Evolutionary conservation across 108 stramenopile species (phyloP), one percentile per base, ranked within the genome.

Genomic region (Pseudonitzschia pungens): DNA sequence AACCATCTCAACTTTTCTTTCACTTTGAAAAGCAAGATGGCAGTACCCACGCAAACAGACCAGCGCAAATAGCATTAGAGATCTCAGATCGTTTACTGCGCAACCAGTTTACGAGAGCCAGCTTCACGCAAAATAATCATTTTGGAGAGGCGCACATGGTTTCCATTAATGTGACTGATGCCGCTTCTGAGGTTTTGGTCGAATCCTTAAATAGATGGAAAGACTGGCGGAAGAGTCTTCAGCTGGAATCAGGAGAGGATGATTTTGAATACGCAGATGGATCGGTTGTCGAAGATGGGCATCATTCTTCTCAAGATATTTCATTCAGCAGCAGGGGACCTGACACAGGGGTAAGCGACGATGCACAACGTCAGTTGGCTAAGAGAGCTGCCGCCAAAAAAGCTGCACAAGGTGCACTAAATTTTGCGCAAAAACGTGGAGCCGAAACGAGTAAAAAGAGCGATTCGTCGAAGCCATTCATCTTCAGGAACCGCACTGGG

Each of bases 401-500:
- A 42, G 87, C 87, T 0, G 87, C 83, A 1, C 77, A 78, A 31
- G 87, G 82, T 55, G 87, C 87, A 21, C 65, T 85, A 15, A 36
- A 63, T 28, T 88, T 85, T 77, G 87, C 87, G 5, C 66, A 74
- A 65, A 83, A 78, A 67, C 66, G 84, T 42, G 82, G 83, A 28
- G 77, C 75, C 22, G 75, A 80, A 26, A 77, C 70, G 32, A 73
- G 68, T 52, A 79, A 70, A 64, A 84, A 78, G 56, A 53, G 74
- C 16, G 80, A 83, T 18, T 77, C 81, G 8, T 76, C 86, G 26
- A 88, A 85, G 41, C 90, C 90, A 14, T 91, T 91, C 67, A 65
- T 91, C 31, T 78, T 91, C 20, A 44, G 82, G 26, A 91, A 91
- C 71, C 73, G 78, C 28, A 86, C 86, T 24, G 90, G 90, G 0